phyloP scores from a whole-genome alignment of 179 eudicot genomes.

The Actinidia chinensis region DNA sequence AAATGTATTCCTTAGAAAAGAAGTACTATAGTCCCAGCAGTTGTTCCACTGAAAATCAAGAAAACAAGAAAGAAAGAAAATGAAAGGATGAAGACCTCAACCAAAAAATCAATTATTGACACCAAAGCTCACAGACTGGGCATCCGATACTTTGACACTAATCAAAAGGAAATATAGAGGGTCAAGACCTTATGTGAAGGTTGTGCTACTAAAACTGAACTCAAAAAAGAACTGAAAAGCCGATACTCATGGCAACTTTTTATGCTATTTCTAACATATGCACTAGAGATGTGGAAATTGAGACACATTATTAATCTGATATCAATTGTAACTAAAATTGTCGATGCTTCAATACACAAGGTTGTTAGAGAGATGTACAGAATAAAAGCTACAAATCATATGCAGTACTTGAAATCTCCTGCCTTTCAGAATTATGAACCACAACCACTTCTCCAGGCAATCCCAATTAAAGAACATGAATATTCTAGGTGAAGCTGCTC shows the following conservation, averaged over 20 bases:
- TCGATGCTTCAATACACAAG: not conserved
- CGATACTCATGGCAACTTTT: not conserved
- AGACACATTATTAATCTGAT: not conserved
- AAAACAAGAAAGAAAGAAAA: not conserved
- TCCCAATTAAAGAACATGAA: not conserved
- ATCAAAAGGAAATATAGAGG: not conserved
- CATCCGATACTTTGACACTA: not conserved
- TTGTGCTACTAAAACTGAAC: not conserved
- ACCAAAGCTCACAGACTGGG: not conserved
- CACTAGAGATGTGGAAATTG: constrained; percentile 5
- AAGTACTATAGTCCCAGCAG: no score
- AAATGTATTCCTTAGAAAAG: no score
- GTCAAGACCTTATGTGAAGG: constrained; percentile 3
- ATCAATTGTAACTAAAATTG: not conserved
- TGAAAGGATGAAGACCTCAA: not conserved
- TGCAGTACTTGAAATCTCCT: not conserved
- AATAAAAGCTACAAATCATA: constrained; percentile 6
- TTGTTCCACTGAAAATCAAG: no score
- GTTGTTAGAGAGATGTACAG: not conserved
- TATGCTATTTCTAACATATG: not conserved
- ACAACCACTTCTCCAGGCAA: constrained; percentile 11
- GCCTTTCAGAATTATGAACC: constrained; percentile 9
- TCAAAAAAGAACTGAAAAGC: not conserved
- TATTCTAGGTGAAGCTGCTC: not conserved
- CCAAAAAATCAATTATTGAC: not conserved